Evolutionary conservation across 768 basidiomycete species (phyloP).

Genomic region (Mycena kentingensis): DNA sequence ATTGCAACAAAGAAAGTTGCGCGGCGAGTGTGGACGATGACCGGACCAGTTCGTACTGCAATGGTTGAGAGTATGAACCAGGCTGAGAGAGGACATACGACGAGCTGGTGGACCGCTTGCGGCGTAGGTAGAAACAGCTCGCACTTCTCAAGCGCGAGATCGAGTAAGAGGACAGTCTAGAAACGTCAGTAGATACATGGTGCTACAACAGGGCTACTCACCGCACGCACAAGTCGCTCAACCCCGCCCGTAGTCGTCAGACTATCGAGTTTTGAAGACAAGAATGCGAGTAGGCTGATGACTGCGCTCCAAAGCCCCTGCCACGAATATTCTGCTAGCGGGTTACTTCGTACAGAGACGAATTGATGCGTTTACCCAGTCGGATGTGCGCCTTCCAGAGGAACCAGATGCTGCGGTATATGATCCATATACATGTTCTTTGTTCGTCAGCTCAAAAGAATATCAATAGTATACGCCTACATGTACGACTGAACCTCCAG

Average conservation of each 20-base stretch:
- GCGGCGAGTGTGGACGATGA: conserved; percentile 51
- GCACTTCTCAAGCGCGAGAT: conserved; percentile 51
- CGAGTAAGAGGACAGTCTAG: conserved; percentile 56
- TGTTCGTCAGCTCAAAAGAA: too few relatives aligned
- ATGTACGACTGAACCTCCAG: conserved; percentile 59
- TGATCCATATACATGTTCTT: conserved; percentile 58
- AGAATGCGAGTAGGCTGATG: conserved; percentile 55
- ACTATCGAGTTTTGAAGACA: conserved; percentile 55
- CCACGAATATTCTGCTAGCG: conserved; percentile 61
- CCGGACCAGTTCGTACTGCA: conserved; percentile 69
- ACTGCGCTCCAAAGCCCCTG: conserved; percentile 62
- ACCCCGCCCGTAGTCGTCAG: conserved; percentile 55
- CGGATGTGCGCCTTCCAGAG: conserved; percentile 55
- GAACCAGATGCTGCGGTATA: conserved; percentile 58
- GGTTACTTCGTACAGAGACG: conserved; percentile 1
- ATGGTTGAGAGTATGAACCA: neutral
- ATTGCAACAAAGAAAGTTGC: conserved; percentile 47
- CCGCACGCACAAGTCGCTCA: conserved; percentile 56
- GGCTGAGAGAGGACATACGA: conserved; percentile 46
- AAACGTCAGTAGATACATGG: neutral
- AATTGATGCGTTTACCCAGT: conserved; percentile 45
- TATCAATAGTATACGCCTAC: conserved; percentile 36
- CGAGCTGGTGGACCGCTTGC: conserved; percentile 56
- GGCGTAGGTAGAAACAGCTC: conserved; percentile 59
- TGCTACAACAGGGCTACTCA: conserved; percentile 27